Evolutionary conservation across 805 yeast genomes (phyloP), one percentile per base, ranked within the genome.

Genomic region (Grigorovia jiainica): DNA sequence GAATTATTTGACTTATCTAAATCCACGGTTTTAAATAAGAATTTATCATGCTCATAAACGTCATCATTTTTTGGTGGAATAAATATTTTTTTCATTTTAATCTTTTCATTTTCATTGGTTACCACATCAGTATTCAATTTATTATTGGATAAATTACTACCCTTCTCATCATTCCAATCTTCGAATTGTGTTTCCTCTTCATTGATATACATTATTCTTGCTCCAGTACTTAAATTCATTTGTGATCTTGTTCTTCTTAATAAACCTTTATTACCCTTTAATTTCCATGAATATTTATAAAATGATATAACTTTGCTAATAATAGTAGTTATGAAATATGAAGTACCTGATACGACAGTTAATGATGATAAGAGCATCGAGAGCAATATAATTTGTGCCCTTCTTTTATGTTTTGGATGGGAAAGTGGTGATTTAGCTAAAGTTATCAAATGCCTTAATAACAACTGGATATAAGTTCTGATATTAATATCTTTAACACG

Each of bases 11-110:
- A 47, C 19, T 45, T 51, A 17, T 52, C 53, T 17, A 45, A 20
- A 35, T 56, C 63, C 24, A 55, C 51, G 32, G 51, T 48, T 42
- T 59, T 60, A 43, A 59, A 60, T 16, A 57, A 43, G 33, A 51
- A 59, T 43, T 55, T 57, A 44, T 60, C 63, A 44, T 58, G 63
- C 39, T 60, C 65, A 39, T 47, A 52, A 13, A 50, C 31, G 45
- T 60, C 65, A 39, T 55, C 51, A 40, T 58, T 54, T 34, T 50
- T 57, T 23, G 60, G 56, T 20, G 57, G 55, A 21, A 60, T 57
- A 11, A 52, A 51, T 3, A 60, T 52, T 35, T 49, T 53, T 41
- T 57, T 60, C 30, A 45, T 52, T 34, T 47, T 45, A 25, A 20
- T 27, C 15, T 32, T 33, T n/a, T 21, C 7, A 29, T 36, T 21